Base-by-base conservation (phyloP, 78 protist species). In the Dictyostelium discoideum region DNA sequence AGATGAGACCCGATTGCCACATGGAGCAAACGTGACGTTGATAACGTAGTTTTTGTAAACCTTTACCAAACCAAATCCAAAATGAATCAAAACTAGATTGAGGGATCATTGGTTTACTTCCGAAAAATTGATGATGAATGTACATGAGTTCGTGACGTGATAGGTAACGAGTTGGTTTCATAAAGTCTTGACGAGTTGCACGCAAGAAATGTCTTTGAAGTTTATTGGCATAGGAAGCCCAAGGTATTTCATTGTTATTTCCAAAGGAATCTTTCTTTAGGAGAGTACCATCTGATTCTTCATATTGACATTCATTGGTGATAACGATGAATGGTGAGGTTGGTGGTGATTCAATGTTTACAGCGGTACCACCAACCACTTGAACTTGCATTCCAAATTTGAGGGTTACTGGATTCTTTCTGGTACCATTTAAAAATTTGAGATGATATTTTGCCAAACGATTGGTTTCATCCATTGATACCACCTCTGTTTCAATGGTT, bases 21-120 rank as follows among this genome's bases (percentile, higher is more conserved):
- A 96, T 82, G 20, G 92, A 84, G 79, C 94, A 84, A 67, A 96
- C 92, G 29, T 96, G 97, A 26, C 96, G 67, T 72, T 85, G 93
- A 39, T 96, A 96, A 48, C 97, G 86, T 13, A 96, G 82, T 78
- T 92, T 96, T 65, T 96, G 96, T 22, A 96, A 93, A 42, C 92
- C 86, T 65, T 92, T 84, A 1, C 97, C 97, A 69, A 96, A 96
- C 97, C 97, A 96, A 39, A 72, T 81, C 97, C 97, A 96, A 29
- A 96, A 96, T 22, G 86, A 29, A 44, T 96, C 97, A 85, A 92
- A 96, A 74, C 81, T 20, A 5, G 90, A 46, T 77, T 78, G 89
- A 26, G 97, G 57, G 46, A 96, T 92, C 24, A 26, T 42, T 13
- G 85, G 63, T 16, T 78, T 83, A 32, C 86, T 44, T 2, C 94